Evolutionary conservation across 2,329 filamentous ascomycete genomes (phyloP), one percentile per base, ranked within the genome.

Genomic region (Colletotrichum gigasporum): DNA sequence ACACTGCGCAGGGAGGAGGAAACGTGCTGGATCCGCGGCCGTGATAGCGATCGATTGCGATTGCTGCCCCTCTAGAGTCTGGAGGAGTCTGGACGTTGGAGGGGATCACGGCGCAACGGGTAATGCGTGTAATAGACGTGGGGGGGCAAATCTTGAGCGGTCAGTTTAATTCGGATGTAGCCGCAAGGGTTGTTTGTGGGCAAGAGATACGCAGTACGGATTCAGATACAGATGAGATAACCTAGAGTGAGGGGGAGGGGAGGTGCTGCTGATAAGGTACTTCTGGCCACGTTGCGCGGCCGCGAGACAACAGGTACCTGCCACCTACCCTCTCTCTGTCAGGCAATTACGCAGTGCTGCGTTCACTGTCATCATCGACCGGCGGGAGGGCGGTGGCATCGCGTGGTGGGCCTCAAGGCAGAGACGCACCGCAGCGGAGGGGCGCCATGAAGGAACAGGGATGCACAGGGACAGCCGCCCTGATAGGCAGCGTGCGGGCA

Each of bases 361-460:
- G n/a, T n/a, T n/a, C n/a, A n/a, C 30, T 34, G 30, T 34, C 30
- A 7, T 12, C 7, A 34, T 34, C 30, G 30, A 34, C 30, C 12
- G n/a, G n/a, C n/a, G n/a, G n/a, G n/a, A n/a, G n/a, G n/a, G n/a
- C n/a, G n/a, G n/a, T n/a, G n/a, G n/a, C n/a, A n/a, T n/a, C n/a
- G n/a, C n/a, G n/a, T n/a, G n/a, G n/a, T n/a, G n/a, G n/a, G n/a
- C n/a, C n/a, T n/a, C n/a, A 48, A 26, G 44, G 44, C 44, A 16
- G 35, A 26, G 22, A 16, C 44, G 26, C 24, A 5, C 32, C 24
- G 22, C 12, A 14, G 32, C 11, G 51, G 24, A 34, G 52, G 37
- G 34, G 52, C 44, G 52, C 18, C 22, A 26, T 24, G 32, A 55
- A 26, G 6, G 10, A 50, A 11, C 59, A 57, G 59, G 59, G 44